A percentile compares a stretch with the other conserved stretches of the same genome.
phyloP scores from a whole-genome alignment of 2,329 filamentous ascomycete genomes.

The Aureobasidium sp. region DNA sequence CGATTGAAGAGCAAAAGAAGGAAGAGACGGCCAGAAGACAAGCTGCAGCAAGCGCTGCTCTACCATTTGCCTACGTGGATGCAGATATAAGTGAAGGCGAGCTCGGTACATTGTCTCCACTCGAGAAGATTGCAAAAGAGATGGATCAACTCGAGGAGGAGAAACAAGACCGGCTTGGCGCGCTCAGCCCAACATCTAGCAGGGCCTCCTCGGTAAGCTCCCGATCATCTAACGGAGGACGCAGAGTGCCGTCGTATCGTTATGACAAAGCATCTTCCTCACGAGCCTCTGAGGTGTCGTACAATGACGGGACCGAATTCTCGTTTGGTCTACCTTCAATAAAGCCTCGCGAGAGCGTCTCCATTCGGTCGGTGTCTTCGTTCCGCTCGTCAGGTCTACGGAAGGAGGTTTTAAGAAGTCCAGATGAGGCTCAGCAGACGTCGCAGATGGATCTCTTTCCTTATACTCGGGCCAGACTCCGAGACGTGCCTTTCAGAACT shows the following conservation, averaged over 20 bases:
- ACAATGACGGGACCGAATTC: constrained; percentile 30
- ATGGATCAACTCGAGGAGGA: constrained; percentile 53
- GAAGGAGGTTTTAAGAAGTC: constrained; percentile 71
- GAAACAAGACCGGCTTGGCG: constrained; percentile 53
- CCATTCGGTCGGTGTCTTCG: constrained; percentile 41
- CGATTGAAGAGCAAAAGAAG: constrained; percentile 60
- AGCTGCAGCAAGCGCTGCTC: constrained; percentile 21
- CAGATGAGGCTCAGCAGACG: constrained; percentile 53
- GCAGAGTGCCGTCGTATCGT: constrained; percentile 33
- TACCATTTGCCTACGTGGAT: constrained; percentile 30
- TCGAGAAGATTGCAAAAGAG: constrained; percentile 66
- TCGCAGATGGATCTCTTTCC: constrained; percentile 71
- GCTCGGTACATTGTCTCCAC: constrained; percentile 51
- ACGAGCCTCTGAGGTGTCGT: constrained; percentile 24
- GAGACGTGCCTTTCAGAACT: constrained; percentile 72
- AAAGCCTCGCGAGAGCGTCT: constrained; percentile 31
- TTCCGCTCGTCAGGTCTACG: constrained; percentile 60
- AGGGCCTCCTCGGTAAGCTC: constrained; percentile 55
- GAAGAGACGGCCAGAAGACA: constrained; percentile 12
- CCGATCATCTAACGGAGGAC: constrained; percentile 42
- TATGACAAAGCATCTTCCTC: constrained; percentile 37
- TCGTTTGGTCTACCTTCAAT: constrained; percentile 25
- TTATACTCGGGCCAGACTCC: constrained; percentile 69
- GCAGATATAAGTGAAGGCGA: constrained; percentile 71
- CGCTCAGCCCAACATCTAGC: constrained; percentile 58